phyloP scores from a whole-genome alignment of 805 yeast genomes.

The Metschnikowia dekortorum region DNA sequence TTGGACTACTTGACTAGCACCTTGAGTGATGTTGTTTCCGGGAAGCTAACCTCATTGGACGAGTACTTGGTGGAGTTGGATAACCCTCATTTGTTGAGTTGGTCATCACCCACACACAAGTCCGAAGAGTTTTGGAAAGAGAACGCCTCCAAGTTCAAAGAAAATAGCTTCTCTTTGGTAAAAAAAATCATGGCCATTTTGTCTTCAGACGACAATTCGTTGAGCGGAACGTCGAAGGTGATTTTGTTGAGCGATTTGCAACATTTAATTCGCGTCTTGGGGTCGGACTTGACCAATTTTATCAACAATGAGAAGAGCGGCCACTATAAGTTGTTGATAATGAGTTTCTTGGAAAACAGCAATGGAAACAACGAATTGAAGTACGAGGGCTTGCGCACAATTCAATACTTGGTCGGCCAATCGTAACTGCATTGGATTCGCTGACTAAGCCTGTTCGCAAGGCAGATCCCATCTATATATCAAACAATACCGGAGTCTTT shows the following conservation, averaged over 20 bases:
- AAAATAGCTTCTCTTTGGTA: conserved; percentile 68
- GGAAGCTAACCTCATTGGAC: conserved; percentile 81
- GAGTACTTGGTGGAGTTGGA: conserved; percentile 84
- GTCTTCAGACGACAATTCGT: conserved; percentile 21
- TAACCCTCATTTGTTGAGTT: conserved; percentile 72
- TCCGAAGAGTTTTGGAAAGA: conserved; percentile 88
- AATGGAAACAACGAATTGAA: conserved; percentile 81
- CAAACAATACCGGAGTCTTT: neutral
- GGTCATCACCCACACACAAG: conserved; percentile 81
- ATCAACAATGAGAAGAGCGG: conserved; percentile 42
- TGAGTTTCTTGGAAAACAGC: conserved; percentile 69
- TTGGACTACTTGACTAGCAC: conserved; percentile 52
- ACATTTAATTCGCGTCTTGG: conserved; percentile 37
- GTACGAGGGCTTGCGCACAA: conserved; percentile 91
- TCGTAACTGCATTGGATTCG: conserved; percentile 6
- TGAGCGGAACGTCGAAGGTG: conserved; percentile 23
- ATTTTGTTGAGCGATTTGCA: conserved; percentile 42
- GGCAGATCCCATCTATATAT: neutral
- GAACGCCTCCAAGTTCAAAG: conserved; percentile 71
- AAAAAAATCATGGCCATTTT: conserved; percentile 56
- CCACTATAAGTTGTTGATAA: conserved; percentile 68
- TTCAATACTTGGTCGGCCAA: conserved; percentile 90
- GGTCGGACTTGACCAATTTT: conserved; percentile 34
- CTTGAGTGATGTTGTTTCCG: conserved; percentile 67
- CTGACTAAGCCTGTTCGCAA: neutral